These are phyloP conservation scores for Elongisporangium prolatum DNA, from an alignment of 352 stramenopile species.

Conservation along the genomic window DNA sequence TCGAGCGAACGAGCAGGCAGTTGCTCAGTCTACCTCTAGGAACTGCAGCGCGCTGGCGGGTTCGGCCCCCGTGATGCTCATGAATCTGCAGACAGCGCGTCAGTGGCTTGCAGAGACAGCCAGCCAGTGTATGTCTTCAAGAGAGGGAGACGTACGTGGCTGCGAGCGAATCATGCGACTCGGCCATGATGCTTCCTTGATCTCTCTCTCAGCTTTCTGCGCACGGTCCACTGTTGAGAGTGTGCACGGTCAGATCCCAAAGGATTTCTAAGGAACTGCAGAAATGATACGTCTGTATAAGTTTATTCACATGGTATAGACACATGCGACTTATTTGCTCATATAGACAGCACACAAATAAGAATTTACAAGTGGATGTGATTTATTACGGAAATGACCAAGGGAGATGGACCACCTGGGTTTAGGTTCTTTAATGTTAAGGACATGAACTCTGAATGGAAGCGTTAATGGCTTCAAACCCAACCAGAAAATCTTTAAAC, in stretches of 20 bases:
- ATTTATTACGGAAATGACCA: neutral
- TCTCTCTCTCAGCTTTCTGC: neutral
- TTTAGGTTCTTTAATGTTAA: neutral
- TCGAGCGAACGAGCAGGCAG: neutral
- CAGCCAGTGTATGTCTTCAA: neutral
- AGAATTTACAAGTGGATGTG: neutral
- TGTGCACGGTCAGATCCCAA: neutral
- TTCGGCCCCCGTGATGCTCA: slow-evolving; percentile 80
- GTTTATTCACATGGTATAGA: neutral
- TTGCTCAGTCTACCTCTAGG: slow-evolving; percentile 41
- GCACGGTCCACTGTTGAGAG: neutral
- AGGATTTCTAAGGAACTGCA: neutral
- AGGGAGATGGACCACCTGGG: too few relatives aligned
- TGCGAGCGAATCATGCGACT: neutral
- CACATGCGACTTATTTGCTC: neutral
- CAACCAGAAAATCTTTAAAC: neutral
- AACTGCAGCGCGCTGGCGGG: slow-evolving; percentile 61
- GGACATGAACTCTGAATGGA: neutral
- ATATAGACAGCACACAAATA: neutral
- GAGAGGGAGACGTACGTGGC: neutral
- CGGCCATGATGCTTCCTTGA: neutral
- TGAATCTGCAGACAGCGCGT: slow-evolving; percentile 45
- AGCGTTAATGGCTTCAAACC: neutral
- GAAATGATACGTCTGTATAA: neutral
- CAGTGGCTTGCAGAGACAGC: neutral